These are phyloP conservation scores for Stachybotrys echinatus DNA, from an alignment of 2,329 filamentous ascomycete genomes.

Conservation along the genomic window DNA sequence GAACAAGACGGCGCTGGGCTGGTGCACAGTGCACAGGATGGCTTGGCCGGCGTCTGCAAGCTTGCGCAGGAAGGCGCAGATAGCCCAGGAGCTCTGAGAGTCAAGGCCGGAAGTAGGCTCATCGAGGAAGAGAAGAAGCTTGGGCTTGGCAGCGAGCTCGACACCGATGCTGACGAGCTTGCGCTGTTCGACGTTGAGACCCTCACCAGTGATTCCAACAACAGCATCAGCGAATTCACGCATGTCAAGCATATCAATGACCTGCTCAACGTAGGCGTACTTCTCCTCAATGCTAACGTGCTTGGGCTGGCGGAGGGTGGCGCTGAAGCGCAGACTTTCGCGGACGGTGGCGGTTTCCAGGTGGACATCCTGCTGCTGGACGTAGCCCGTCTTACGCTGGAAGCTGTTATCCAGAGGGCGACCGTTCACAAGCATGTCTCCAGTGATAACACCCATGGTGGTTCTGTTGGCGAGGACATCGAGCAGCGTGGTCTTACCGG, in stretches of 20 bases:
- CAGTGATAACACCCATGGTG: constrained; percentile 51
- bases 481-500: constrained; percentile 26
- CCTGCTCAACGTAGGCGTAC: constrained; percentile 51
- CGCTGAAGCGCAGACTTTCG: constrained; percentile 40
- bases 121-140: constrained; percentile 51
- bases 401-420: constrained; percentile 45
- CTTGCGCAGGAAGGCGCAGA: constrained; percentile 50
- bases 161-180: constrained; percentile 53
- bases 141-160: constrained; percentile 44
- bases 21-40: constrained; percentile 42
- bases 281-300: constrained; percentile 45
- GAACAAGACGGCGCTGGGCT: constrained; percentile 40
- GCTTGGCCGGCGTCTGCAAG: constrained; percentile 43
- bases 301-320: constrained; percentile 45
- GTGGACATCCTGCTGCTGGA: constrained; percentile 54
- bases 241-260: constrained; percentile 57
- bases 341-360: constrained; percentile 41
- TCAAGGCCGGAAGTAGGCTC: constrained; percentile 53
- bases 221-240: constrained; percentile 55
- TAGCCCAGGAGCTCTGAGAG: constrained; percentile 51
- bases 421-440: constrained; percentile 56
- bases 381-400: constrained; percentile 55
- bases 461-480: constrained; percentile 33
- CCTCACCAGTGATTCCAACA: constrained; percentile 50
- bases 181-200: constrained; percentile 50